These are phyloP conservation scores for Pseudozyma tsukubaensis DNA, from an alignment of 1,284 basidiomycete genomes.

Conservation along the genomic window DNA sequence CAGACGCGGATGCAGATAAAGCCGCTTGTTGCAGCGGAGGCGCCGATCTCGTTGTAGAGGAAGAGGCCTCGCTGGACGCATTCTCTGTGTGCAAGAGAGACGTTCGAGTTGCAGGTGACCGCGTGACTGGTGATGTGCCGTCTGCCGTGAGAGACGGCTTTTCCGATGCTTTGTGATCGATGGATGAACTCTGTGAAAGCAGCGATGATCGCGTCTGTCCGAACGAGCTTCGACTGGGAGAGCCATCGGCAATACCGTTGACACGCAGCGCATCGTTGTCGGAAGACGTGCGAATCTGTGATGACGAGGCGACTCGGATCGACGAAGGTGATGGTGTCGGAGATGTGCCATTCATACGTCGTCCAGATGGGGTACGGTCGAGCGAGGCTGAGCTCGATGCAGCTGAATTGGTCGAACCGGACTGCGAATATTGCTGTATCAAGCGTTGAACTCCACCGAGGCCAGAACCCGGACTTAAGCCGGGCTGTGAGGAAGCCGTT, in stretches of 20 bases:
- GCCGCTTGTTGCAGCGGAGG: neutral
- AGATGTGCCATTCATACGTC: constrained; percentile 7
- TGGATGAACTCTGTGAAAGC: neutral
- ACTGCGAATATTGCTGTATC: constrained; percentile 44
- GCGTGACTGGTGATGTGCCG: neutral
- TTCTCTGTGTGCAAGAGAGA: constrained; percentile 5
- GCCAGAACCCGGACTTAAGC: neutral
- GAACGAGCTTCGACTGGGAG: neutral
- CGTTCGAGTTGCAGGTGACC: constrained; percentile 3
- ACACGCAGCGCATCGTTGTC: neutral
- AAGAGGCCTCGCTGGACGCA: constrained; percentile 1
- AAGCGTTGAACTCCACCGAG: constrained; percentile 42
- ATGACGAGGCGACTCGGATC: constrained; percentile 5
- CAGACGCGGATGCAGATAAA: neutral
- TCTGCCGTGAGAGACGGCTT: constrained; percentile 1
- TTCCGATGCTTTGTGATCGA: constrained; percentile 4
- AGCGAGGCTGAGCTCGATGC: constrained; percentile 11
- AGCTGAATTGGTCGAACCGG: constrained; percentile 7
- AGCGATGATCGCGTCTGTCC: neutral
- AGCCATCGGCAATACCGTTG: constrained; percentile 3
- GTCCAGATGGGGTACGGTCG: constrained; percentile 13
- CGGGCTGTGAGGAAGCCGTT: constrained; percentile 4
- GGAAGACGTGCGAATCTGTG: neutral
- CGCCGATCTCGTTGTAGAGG: neutral
- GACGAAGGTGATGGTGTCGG: constrained; percentile 6